Conservation (phyloP, 2,329 filamentous ascomycete species). For the Colletotrichum theobromicola region DNA sequence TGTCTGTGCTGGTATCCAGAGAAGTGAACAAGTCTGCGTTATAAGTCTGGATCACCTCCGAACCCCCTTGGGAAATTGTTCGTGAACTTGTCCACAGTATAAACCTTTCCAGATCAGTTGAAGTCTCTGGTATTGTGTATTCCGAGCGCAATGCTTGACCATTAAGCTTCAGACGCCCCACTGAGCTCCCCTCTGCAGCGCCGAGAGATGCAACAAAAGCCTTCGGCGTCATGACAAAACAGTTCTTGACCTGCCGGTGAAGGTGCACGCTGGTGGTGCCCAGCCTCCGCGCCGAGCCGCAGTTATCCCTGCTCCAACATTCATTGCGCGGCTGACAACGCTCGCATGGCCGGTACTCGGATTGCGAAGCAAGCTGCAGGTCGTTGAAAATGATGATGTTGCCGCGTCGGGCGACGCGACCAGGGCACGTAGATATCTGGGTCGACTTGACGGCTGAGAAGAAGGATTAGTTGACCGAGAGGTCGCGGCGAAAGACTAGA, state of each 20-base stretch:
- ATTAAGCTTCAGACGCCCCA: not conserved
- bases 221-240: not conserved
- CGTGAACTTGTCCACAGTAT: not conserved
- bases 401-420: not conserved
- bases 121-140: not conserved
- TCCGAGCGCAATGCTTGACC: not conserved
- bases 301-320: not conserved
- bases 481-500: not conserved
- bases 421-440: not conserved
- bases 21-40: not conserved
- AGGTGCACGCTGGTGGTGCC: not conserved
- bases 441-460: not conserved
- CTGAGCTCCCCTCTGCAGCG: not conserved
- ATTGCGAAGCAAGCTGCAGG: not conserved
- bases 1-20: rapidly evolving
- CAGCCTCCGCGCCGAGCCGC: not conserved
- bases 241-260: not conserved
- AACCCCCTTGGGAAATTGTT: not conserved
- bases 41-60: not conserved
- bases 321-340: not conserved
- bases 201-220: not conserved
- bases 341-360: not conserved
- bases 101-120: not conserved
- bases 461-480: not conserved
- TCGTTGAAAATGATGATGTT: not conserved